Evolutionary conservation across 129 eudicot genomes (phyloP).

Genomic region (Lonicera japonica): DNA sequence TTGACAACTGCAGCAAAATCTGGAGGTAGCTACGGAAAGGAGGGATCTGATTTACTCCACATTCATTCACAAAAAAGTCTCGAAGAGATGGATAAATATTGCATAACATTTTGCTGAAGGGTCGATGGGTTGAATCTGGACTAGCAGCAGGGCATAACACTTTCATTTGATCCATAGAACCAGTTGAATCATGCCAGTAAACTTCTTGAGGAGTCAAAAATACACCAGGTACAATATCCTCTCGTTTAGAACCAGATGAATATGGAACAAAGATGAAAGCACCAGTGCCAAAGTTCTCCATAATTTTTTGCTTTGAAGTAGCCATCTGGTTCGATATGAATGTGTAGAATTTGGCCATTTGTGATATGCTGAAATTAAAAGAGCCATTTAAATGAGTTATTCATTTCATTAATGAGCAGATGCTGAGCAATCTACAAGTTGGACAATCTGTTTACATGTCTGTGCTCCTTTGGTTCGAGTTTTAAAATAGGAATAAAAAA

Average conservation of each 20-base stretch:
- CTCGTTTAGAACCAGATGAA: slow-evolving; percentile 23
- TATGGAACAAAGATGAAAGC: slow-evolving; percentile 72
- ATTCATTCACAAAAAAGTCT: slow-evolving; percentile 71
- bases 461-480: too few relatives aligned
- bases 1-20: slow-evolving; percentile 60
- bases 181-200: slow-evolving; percentile 72
- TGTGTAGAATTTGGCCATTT: slow-evolving; percentile 71
- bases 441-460: too few relatives aligned
- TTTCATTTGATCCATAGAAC: slow-evolving; percentile 26
- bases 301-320: slow-evolving; percentile 35
- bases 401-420: too few relatives aligned
- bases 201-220: slow-evolving; percentile 64
- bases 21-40: slow-evolving; percentile 51
- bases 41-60: slow-evolving; percentile 76
- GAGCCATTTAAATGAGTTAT: too few relatives aligned
- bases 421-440: too few relatives aligned
- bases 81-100: slow-evolving; percentile 62
- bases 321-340: slow-evolving; percentile 60
- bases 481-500: too few relatives aligned
- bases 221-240: slow-evolving; percentile 61
- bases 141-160: slow-evolving; percentile 2
- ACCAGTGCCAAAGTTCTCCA: slow-evolving; percentile 36
- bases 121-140: slow-evolving; percentile 5
- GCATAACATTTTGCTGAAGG: slow-evolving; percentile 43
- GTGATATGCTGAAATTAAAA: slow-evolving; percentile 46